Evolutionary conservation across 2,329 filamentous ascomycete species (phyloP), one percentile per base, ranked within the genome.

Genomic region (Colletotrichum liaoningense): DNA sequence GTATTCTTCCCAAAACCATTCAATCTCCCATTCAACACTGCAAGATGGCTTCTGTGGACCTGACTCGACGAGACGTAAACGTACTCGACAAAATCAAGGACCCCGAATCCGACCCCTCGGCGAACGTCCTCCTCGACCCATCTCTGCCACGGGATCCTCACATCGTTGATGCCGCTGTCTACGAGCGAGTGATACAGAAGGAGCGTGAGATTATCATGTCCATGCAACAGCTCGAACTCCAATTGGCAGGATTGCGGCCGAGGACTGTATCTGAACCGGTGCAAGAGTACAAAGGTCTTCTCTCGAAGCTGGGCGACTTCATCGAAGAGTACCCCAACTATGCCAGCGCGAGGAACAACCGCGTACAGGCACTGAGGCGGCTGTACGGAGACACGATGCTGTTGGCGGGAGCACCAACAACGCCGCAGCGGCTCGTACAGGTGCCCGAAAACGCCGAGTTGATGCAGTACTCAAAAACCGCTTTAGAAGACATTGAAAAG

Each of bases 321-420:
- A 88, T 95, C 54, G 78, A 84, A 2, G 81, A 88, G 28, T 80
- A 90, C 66, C 92, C 93, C 3, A 81, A 84, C 38, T 95, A 95
- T 81, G 93, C 93, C 26, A 94, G 92, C 75, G 92, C 91, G 6
- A 88, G 90, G 71, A 93, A 95, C 80, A 95, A 96, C 81, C 88
- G 93, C 63, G 93, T 92, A 3, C 94, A 95, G 80, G 87, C 92
- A 9, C 77, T 88, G 35, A 84, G 92, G 26, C 85, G 92, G 60
- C 82, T 91, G 69, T 91, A 92, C 75, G 92, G 91, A 12, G 91
- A 93, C 78, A 83, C 84, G 2, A 85, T 91, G 78, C 81, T 92
- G 26, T 80, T 91, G 46, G 77, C 80, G 28, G 79, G 83, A 28
- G 82, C 82, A 16, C 78, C 79, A 0, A 80, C 81, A 58, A 82